Base-by-base conservation (phyloP, 441 rosid genomes). In the Brassica balearica region DNA sequence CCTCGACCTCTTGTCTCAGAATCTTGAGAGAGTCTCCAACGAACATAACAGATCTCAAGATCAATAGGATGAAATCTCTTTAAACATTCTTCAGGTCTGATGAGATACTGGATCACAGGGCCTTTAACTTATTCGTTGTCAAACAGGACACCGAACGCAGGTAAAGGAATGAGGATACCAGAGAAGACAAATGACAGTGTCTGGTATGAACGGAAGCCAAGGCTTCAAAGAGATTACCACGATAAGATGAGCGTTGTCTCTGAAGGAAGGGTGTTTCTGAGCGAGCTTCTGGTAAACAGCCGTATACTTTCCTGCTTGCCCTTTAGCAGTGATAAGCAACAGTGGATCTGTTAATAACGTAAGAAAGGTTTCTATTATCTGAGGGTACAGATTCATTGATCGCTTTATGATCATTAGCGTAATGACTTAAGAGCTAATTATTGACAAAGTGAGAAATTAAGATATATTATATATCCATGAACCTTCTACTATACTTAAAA, bases 401-500 rank as follows among this genome's bases (percentile, higher is more conserved):
- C 10, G 1, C 51, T 43, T 43, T 10, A 2, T 11, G 51, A 43
- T 43, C 51, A 10, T 43, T 43, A 43, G 51, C 38, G 8, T 6
- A 34, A 34, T 34, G 38, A 34, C 38, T 6, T 34, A 34, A 34
- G 5, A 29, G 34, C 34, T 29, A 25, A 25, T 25, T 25, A 25
- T 25, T 25, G 27, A 25, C 27, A 25, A 25, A 25, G 27, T 25
- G 27, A 25, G 27, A 25, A 25, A 25, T 25, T 25, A 25, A 73
- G 6, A 63, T 11, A 48, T 48, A n/a, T 48, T 2, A 27, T 27
- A 73, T 43, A 65, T 25, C 6, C 25, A 3, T 0, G 29, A 68
- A 66, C 62, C 12, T 63, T 55, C 14, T 58, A 65, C 10, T 25
- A 34, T 70, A 38, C 29, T 27, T 34, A 62, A 17, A 68, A 11